Conservation (phyloP, 179 eudicot species). For the Drosera spatulata region DNA sequence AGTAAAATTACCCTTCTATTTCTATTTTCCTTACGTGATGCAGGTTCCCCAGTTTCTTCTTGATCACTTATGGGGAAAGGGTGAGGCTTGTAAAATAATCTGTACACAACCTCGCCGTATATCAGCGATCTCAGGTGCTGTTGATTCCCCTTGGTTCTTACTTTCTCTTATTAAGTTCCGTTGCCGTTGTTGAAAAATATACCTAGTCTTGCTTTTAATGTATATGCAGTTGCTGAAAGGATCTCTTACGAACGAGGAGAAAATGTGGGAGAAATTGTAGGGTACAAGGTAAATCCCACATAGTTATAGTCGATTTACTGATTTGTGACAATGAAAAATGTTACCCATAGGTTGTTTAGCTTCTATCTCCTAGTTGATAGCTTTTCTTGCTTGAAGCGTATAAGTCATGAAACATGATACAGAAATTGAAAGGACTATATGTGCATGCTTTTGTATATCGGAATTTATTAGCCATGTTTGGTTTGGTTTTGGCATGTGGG, state of each 20-base stretch:
- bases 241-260: constrained; percentile 89
- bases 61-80: constrained; percentile 77
- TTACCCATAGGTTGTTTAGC: no score
- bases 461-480: no score
- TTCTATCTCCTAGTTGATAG: no score
- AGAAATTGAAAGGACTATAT: no score
- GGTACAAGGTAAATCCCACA: constrained; percentile 62
- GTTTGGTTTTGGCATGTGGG: no score
- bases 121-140: constrained; percentile 79
- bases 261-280: constrained; percentile 68
- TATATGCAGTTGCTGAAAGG: constrained; percentile 78
- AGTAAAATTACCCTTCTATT: background rate
- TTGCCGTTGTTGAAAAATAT: background rate
- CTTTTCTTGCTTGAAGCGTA: no score
- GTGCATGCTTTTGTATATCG: no score
- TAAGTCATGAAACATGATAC: no score
- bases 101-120: constrained; percentile 96
- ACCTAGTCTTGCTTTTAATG: no score
- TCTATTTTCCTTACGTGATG: constrained; percentile 4
- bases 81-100: constrained; percentile 75
- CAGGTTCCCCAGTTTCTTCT: constrained; percentile 93
- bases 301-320: no score
- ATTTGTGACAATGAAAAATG: no score
- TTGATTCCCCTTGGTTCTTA: constrained; percentile 1
- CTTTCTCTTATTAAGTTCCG: background rate